phyloP scores from a whole-genome alignment of 2,329 filamentous ascomycete genomes.

The Exophiala lecanii-corni region DNA sequence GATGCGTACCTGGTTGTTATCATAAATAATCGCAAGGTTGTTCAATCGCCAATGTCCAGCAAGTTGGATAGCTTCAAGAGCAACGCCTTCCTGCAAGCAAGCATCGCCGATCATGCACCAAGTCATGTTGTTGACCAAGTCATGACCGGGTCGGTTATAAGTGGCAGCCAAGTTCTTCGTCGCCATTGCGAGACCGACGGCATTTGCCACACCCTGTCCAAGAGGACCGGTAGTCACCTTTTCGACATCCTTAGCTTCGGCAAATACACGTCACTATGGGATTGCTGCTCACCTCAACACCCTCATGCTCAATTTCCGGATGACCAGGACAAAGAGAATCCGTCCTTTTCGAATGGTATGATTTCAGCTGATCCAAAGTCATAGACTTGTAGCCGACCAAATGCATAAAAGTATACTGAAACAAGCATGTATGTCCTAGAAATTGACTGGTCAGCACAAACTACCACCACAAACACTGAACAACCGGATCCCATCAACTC shows the following conservation, averaged over 20 bases:
- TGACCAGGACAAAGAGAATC: conserved; percentile 47
- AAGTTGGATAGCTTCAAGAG: conserved; percentile 52
- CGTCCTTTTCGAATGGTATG: conserved; percentile 29
- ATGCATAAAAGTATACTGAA: conserved; percentile 32
- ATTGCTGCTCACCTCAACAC: conserved; percentile 49
- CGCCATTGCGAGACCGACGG: conserved; percentile 55
- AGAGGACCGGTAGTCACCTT: conserved; percentile 55
- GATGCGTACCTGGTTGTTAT: conserved; percentile 53
- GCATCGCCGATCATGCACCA: conserved; percentile 57
- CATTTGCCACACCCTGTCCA: conserved; percentile 57
- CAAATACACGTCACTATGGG: no score
- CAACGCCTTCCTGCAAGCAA: conserved; percentile 56
- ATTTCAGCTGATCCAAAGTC: conserved; percentile 33
- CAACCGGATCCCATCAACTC: no score
- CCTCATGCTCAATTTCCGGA: conserved; percentile 47
- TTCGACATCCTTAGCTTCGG: background rate
- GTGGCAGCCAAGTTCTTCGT: conserved; percentile 49
- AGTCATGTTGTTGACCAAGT: conserved; percentile 46
- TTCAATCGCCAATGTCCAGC: conserved; percentile 53
- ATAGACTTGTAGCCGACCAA: conserved; percentile 31
- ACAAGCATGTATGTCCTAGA: background rate
- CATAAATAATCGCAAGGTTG: conserved; percentile 55
- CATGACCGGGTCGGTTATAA: conserved; percentile 47
- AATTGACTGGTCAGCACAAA: background rate
- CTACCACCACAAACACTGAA: background rate